Evolutionary conservation across 768 basidiomycete species (phyloP), one percentile per base, ranked within the genome.

Genomic region (Amyloporia xantha): DNA sequence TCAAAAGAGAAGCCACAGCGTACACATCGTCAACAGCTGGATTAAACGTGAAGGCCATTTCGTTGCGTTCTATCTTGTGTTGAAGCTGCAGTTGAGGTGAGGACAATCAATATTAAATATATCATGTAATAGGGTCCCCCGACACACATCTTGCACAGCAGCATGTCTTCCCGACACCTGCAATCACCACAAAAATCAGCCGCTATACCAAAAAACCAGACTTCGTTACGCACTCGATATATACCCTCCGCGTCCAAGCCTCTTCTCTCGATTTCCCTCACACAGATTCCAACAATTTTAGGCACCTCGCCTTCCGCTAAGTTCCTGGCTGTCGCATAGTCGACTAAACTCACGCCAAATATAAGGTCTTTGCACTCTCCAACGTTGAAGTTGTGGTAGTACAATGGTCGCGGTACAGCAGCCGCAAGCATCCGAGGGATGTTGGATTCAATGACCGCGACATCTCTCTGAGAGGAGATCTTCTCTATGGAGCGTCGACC

Each of bases 301-400:
- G 93, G 93, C 26, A 87, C 71, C 7, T 84, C 79, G 10, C 79
- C 80, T 15, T 59, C 90, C 15, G 67, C 71, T 15, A 90, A 68
- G 37, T 78, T 79, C 53, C 91, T 79, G 7, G 88, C 76, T 33
- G 85, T 91, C 13, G 92, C 89, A 60, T 96, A 95, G 60, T 94
- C 92, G 35, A 86, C 82, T 49, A 96, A 68, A 55, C 79, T 84
- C 55, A 94, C 82, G 20, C 92, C 93, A 61, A 95, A 96, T 27
- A 94, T 87, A 21, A 96, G 67, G 64, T 94, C 91, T 45, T 77
- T 79, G 60, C 92, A 96, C 61, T 83, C 81, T 21, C 93, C 93
- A 21, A 95, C 86, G 52, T 76, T 72, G 48, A 78, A 84, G 60
- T 88, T 83, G 58, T 86, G 75, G 66, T 92, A 91, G 58, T 88